Evolutionary conservation across 352 stramenopile species (phyloP), one percentile per base, ranked within the genome.

Genomic region (Stephanocyclus meneghinianus): DNA sequence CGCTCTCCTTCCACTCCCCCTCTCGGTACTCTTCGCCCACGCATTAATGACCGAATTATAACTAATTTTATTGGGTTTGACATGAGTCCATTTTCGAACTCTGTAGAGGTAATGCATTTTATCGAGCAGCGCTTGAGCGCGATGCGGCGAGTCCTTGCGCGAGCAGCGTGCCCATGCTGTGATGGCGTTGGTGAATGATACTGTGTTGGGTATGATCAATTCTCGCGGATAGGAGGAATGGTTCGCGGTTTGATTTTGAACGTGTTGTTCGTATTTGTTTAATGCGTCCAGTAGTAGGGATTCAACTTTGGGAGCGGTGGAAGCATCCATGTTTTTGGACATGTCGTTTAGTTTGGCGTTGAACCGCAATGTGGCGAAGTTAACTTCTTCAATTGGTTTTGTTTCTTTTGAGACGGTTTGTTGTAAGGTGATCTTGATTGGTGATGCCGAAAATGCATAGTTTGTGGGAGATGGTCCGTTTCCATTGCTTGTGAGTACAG

Each of bases 21-120:
- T 40, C 56, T 88, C 82, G 16, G 64, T 66, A 45, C 63, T 77
- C 15, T 83, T 81, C 8, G 85, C 85, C 73, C 79, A 87, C 10
- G 85, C 87, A n/a, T 71, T 84, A 69, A 92, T 92, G 11, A 90
- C 71, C 13, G 69, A 83, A 65, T 89, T 90, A 45, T 89, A 92
- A 55, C 75, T 89, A 32, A 85, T 85, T 35, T 74, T 80, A 48
- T 86, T 91, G 0, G 87, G 87, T 73, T 85, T 85, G 10, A 82
- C 67, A 44, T 90, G 78, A 37, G 78, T 37, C 67, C 82, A 73
- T 47, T 77, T 13, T 10, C 62, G 48, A 15, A 71, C 8, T 29
- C 73, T 64, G 69, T 88, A 87, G 0, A 90, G 50, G 2, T 18
- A 8, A 2, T 83, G 77, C 80, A 92, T 86, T 11, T 71, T 63